phyloP scores from a whole-genome alignment of 495 filamentous ascomycete genomes.

The Annulohypoxylon maeteangense region DNA sequence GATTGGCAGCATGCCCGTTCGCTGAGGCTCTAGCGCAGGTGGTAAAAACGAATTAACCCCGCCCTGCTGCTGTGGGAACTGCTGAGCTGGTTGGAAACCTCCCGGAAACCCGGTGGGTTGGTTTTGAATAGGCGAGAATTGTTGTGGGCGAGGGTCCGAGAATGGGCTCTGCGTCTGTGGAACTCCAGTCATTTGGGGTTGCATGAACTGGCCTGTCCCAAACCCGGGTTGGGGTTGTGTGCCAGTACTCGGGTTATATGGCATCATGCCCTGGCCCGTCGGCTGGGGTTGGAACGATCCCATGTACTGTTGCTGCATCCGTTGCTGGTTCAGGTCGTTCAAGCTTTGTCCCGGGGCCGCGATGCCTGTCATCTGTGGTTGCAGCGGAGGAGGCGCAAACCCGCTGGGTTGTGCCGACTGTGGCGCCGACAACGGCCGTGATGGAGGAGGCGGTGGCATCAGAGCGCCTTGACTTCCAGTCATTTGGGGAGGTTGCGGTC shows the following conservation, averaged over 20 bases:
- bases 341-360: slow-evolving; percentile 81
- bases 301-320: slow-evolving; percentile 67
- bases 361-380: slow-evolving; percentile 87
- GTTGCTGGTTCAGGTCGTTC: slow-evolving; percentile 74
- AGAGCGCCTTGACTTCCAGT: slow-evolving; percentile 67
- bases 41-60: slow-evolving; percentile 68
- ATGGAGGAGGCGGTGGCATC: slow-evolving; percentile 82
- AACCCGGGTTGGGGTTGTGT: slow-evolving; percentile 67
- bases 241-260: slow-evolving; percentile 48
- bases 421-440: slow-evolving; percentile 87
- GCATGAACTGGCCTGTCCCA: slow-evolving; percentile 63
- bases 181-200: slow-evolving; percentile 55
- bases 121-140: slow-evolving; percentile 69
- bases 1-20: slow-evolving; percentile 55
- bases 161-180: slow-evolving; percentile 54
- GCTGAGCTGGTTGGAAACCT: slow-evolving; percentile 56
- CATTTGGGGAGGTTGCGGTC: slow-evolving; percentile 76
- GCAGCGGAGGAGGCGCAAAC: slow-evolving; percentile 77
- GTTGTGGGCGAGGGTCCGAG: slow-evolving; percentile 64
- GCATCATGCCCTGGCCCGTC: slow-evolving; percentile 57
- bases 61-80: slow-evolving; percentile 56
- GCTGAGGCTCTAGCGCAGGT: slow-evolving; percentile 65
- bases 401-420: slow-evolving; percentile 80
- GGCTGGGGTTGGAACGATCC: slow-evolving; percentile 54
- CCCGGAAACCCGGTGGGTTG: slow-evolving; percentile 77